Conservation (phyloP, 2,329 filamentous ascomycete species). For the Dothistroma pini region DNA sequence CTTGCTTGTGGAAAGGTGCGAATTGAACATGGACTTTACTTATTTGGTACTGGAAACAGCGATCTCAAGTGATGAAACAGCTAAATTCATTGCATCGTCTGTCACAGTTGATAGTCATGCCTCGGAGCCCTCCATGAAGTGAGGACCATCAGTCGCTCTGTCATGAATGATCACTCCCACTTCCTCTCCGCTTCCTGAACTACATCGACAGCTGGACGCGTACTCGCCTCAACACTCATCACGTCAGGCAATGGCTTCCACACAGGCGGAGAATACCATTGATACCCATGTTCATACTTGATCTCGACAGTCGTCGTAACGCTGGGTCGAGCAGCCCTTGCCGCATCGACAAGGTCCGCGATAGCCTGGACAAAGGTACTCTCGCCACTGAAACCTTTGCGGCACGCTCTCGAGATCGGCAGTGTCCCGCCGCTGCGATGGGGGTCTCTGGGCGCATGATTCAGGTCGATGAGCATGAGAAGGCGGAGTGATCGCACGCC, state of each 20-base stretch:
- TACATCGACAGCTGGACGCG: not conserved
- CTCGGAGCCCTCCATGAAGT: too few species aligned
- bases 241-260: conserved; percentile 1
- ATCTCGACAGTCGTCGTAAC: conserved; percentile 13
- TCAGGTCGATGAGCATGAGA: conserved; percentile 12
- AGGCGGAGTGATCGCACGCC: conserved; percentile 12
- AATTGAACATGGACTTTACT: too few species aligned
- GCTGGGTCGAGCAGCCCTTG: not conserved
- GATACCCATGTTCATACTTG: conserved; percentile 11
- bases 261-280: conserved; percentile 10
- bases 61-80: too few species aligned
- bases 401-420: conserved; percentile 2
- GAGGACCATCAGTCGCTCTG: not conserved
- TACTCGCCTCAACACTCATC: not conserved
- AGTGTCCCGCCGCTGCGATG: conserved; percentile 8
- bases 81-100: too few species aligned
- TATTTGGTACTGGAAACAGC: too few species aligned
- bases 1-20: too few species aligned
- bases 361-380: conserved; percentile 13
- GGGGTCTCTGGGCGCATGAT: conserved; percentile 12
- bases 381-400: conserved; percentile 16
- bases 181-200: conserved; percentile 1
- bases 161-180: not conserved
- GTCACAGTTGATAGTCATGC: too few species aligned
- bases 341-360: conserved; percentile 13